Base-by-base conservation (phyloP, 2,329 filamentous ascomycete species). In the Scedosporium boydii region DNA sequence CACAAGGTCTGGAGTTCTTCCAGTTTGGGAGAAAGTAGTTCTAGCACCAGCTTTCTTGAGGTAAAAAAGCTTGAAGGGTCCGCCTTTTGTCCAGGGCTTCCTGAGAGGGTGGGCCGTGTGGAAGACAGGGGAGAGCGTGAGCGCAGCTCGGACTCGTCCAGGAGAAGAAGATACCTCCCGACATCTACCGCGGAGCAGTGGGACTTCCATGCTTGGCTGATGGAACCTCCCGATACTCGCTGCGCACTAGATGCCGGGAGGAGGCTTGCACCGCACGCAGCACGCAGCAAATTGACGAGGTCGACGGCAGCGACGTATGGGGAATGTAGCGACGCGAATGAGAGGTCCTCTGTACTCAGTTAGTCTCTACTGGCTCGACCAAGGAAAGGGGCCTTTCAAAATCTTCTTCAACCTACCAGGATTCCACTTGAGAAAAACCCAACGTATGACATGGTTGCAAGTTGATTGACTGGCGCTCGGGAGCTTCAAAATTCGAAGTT, bases 361-460 rank as follows among this genome's bases (percentile, higher is more conserved):
- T 48, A 57, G 29, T 18, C 5, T 34, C 26, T 7, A 26, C 16
- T 63, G 58, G 64, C 56, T 60, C 46, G 58, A 58, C 60, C 60
- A 6, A 7, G 51, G 6, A 42, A 23, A 16, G 34, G 9, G 18
- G 18, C n/a, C 4, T n/a, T 44, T 18, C 1, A 38, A 3, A 38
- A 59, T 56, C 6, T 42, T 18, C 3, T 59, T 21, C 5, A 18
- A 73, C 82, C 71, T 78, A 93, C 90, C 87, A 66, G 92, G 89
- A 66, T 86, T 87, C 92, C 93, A 99, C 68, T 83, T 87, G 41
- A 86, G 82, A 68, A 92, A 87, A 1, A 95, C 73, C 95, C 95
- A 99, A 68, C 86, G 82, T 62, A 95, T 83, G 42, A 95, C 82
- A 68, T 89, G 85, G 66, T 86, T 88, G 44, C 85, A 87, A 3